Percentiles rank a stretch among this genome's conserved stretches.
These are phyloP conservation scores for Cucumis melo DNA, from an alignment of 306 rosid species.

Conservation along the genomic window DNA sequence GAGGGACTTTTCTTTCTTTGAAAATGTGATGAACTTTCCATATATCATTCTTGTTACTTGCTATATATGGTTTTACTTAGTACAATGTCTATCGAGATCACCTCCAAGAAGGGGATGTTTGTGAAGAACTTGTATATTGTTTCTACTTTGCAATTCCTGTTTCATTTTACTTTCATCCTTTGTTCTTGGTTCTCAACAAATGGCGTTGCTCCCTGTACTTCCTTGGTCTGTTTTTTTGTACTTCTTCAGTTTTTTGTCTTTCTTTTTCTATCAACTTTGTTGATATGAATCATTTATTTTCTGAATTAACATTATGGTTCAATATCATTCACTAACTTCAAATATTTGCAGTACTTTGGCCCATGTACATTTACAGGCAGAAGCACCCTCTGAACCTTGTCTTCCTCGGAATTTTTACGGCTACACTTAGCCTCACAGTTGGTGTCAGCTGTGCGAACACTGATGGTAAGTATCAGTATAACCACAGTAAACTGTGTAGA, in stretches of 20 bases:
- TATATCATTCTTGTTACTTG: neutral
- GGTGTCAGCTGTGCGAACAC: conserved; percentile 80
- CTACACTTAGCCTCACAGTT: conserved; percentile 64
- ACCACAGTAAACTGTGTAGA: neutral
- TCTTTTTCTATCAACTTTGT: conserved; percentile 22
- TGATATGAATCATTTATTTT: conserved; percentile 43
- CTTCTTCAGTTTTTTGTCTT: neutral
- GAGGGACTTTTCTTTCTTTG: neutral
- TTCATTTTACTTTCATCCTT: neutral
- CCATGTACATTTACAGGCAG: conserved; percentile 64
- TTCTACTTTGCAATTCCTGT: neutral
- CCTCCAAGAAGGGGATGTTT: neutral
- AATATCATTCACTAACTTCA: conserved; percentile 20
- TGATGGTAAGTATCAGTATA: conserved; percentile 29
- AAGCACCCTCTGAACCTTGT: conserved; percentile 76
- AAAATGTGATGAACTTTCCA: neutral
- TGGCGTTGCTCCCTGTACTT: neutral
- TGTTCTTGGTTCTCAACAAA: neutral
- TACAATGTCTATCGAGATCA: neutral
- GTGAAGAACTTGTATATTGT: neutral
- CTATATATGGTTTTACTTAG: neutral
- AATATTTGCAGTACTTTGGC: conserved; percentile 58
- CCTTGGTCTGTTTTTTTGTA: neutral
- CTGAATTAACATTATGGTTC: conserved; percentile 42
- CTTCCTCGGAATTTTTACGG: conserved; percentile 78